These are phyloP conservation scores for Serendipita vermifera DNA, from an alignment of 768 basidiomycete species.

Conservation along the genomic window DNA sequence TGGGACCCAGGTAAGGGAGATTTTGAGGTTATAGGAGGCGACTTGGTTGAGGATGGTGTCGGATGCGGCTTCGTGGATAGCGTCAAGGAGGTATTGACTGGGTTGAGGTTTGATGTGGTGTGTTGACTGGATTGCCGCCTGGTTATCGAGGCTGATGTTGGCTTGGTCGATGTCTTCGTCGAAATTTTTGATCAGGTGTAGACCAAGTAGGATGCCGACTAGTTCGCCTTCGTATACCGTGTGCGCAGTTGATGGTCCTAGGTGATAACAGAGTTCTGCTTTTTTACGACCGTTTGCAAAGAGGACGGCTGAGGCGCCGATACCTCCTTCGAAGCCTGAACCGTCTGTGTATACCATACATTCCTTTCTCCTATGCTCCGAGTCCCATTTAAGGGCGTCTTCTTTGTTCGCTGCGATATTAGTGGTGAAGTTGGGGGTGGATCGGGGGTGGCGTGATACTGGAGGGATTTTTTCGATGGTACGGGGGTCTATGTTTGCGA, in stretches of 20 bases:
- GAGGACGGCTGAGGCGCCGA: conserved; percentile 14
- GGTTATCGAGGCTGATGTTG: not conserved
- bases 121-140: not conserved
- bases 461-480: conserved; percentile 16
- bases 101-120: not conserved
- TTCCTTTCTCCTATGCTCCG: not conserved
- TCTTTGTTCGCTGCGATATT: conserved; percentile 2
- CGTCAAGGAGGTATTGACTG: not conserved
- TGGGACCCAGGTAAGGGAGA: not conserved
- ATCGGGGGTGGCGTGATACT: not conserved
- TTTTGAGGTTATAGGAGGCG: not conserved
- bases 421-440: not conserved
- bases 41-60: not conserved
- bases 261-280: not conserved
- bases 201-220: not conserved
- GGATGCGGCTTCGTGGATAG: not conserved
- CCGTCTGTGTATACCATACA: not conserved
- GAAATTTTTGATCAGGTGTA: not conserved
- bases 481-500: conserved; percentile 2
- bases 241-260: not conserved
- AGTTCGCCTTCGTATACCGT: not conserved
- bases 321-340: conserved; percentile 10
- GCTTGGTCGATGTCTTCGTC: no score
- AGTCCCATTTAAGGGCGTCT: not conserved
- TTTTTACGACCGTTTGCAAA: not conserved